A percentile compares a stretch with the other conserved stretches of the same genome.
Conservation (phyloP, 2,329 filamentous ascomycete genomes). For the Cladorrhinum sp. region DNA sequence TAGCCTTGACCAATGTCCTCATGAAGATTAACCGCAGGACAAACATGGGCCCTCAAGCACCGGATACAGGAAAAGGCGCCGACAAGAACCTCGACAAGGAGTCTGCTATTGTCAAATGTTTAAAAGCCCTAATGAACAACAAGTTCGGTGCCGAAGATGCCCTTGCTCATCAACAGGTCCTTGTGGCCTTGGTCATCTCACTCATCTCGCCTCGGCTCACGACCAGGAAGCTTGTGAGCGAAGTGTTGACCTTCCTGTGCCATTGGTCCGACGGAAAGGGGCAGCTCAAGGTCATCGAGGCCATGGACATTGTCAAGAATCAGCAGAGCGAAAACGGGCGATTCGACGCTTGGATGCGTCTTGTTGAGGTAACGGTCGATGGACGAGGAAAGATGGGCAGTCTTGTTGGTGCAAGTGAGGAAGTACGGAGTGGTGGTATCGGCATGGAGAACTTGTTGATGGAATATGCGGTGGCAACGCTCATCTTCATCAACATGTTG, state of each 20-base stretch:
- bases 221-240: slow-evolving; percentile 90
- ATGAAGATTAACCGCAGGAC: slow-evolving; percentile 90
- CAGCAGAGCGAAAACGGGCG: slow-evolving; percentile 88
- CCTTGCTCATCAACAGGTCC: slow-evolving; percentile 81
- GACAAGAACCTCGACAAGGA: slow-evolving; percentile 86
- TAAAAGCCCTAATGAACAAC: slow-evolving; percentile 98
- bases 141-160: slow-evolving; percentile 98
- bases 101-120: slow-evolving; percentile 96
- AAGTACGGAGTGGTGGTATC: slow-evolving; percentile 91
- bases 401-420: slow-evolving; percentile 92
- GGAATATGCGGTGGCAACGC: slow-evolving; percentile 95
- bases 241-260: slow-evolving; percentile 93
- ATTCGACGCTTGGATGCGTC: slow-evolving; percentile 98
- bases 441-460: slow-evolving; percentile 98
- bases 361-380: slow-evolving; percentile 95
- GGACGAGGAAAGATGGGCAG: slow-evolving; percentile 98
- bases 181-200: slow-evolving; percentile 81
- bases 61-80: slow-evolving; percentile 50
- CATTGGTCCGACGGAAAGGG: slow-evolving; percentile 86
- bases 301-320: slow-evolving; percentile 85
- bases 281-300: slow-evolving; percentile 89
- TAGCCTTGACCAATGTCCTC: slow-evolving; percentile 90
- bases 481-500: slow-evolving; percentile 95
- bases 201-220: slow-evolving; percentile 85
- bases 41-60: slow-evolving; percentile 62